Percentiles rank a stretch among this genome's conserved stretches.
Evolutionary conservation across 108 stramenopile species (phyloP).

Genomic region (Nannochloropsis gaditana): DNA sequence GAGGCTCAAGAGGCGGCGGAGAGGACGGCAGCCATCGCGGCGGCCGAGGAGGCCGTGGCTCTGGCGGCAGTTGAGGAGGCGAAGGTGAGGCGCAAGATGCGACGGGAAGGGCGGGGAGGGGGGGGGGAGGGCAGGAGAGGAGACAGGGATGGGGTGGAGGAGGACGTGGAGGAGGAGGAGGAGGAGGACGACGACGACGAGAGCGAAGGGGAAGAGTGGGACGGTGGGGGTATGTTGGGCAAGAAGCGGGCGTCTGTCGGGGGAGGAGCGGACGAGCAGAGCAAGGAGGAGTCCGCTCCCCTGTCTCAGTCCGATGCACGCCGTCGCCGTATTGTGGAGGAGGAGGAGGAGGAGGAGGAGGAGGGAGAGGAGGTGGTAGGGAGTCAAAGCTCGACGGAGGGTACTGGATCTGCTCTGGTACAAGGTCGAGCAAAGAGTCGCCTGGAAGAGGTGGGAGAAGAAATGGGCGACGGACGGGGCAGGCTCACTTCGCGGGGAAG

Average conservation of each 20-base stretch:
- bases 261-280: neutral
- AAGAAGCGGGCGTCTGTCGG: slow-evolving; percentile 28
- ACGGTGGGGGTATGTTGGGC: neutral
- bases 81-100: slow-evolving; percentile 22
- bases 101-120: slow-evolving; percentile 1
- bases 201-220: slow-evolving; percentile 27
- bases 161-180: slow-evolving; percentile 21
- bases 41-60: neutral
- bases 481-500: neutral
- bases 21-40: slow-evolving; percentile 21
- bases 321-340: neutral
- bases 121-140: slow-evolving; percentile 22
- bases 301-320: neutral
- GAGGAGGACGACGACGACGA: slow-evolving; percentile 26
- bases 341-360: slow-evolving; percentile 4
- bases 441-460: slow-evolving; percentile 16
- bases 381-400: neutral
- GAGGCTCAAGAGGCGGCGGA: slow-evolving; percentile 35
- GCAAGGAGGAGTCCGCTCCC: neutral
- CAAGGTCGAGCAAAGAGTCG: neutral
- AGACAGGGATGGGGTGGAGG: neutral
- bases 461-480: neutral
- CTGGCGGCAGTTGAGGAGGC: slow-evolving; percentile 26
- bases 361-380: neutral
- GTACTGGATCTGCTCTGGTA: no score